Evolutionary conservation across 768 basidiomycete species (phyloP), one percentile per base, ranked within the genome.

Genomic region (Podaxis mareebaensis): DNA sequence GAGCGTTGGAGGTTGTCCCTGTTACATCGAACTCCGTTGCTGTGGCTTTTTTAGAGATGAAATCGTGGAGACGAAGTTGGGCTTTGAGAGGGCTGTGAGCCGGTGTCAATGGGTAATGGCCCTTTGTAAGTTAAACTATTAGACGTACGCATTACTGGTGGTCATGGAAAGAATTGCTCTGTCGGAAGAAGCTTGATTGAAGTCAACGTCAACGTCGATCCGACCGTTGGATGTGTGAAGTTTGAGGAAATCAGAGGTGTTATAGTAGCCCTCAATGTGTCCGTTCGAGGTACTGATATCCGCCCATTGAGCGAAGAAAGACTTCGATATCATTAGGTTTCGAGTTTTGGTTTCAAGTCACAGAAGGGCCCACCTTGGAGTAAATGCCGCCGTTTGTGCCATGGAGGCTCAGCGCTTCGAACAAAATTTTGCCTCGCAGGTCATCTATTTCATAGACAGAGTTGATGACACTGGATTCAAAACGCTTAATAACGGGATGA

Each of bases 191-290:
- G n/a, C 36, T 63, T 56, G 54, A 15, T 51, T 56, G 55, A 63
- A 57, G 17, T 63, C 61, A 11, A 63, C 44, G 33, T 53, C 26
- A 20, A 63, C 46, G 48, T 63, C 61, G 17, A 63, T 39, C 8
- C 10, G 8, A 20, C 54, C 46, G 22, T 63, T 63, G 54, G 54
- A 57, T 1, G 61, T 57, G 22, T 38, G 46, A 22, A 63, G 54
- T 1, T 26, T 22, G 36, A 63, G 39, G 24, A 38, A 15, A 51
- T 63, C 61, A 4, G 61, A 63, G 7, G 53, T 44, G 30, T 52
- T 63, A 13, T 20, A 63, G 44, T 57, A 28, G 4, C 61, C 61
- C 6, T 56, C 54, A 13, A 63, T 63, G 8, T 8, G 22, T 3
- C 54, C 55, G 26, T 63, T 63, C 4, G 54, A 51, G 4, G 61